A percentile compares a stretch with the other conserved stretches of the same genome.
Evolutionary conservation across 768 basidiomycete genomes (phyloP).

Genomic region (Lentinus tigrinus): DNA sequence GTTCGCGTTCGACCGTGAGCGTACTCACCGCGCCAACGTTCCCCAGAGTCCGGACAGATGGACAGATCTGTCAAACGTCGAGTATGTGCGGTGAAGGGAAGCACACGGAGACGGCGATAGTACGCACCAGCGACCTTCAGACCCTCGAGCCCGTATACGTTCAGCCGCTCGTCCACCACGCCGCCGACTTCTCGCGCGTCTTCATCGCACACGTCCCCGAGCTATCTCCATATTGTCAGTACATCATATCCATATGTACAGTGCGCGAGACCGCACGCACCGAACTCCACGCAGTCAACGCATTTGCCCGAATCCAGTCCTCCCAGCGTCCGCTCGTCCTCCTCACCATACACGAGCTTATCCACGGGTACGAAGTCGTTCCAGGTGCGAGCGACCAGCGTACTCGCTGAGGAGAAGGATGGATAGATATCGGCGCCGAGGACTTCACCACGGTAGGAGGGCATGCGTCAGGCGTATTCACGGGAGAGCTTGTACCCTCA

Average conservation of each 20-base stretch:
- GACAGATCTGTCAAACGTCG: constrained; percentile 35
- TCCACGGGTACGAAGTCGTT: constrained; percentile 25
- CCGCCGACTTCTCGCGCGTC: constrained; percentile 53
- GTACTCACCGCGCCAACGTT: constrained; percentile 35
- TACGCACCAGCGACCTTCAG: constrained; percentile 39
- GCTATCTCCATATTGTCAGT: constrained; percentile 30
- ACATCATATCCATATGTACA: too few relatives aligned
- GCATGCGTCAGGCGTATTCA: constrained; percentile 56
- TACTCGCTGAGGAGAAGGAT: constrained; percentile 27
- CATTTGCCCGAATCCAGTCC: constrained; percentile 24
- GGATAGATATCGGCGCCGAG: constrained; percentile 24
- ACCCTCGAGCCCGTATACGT: constrained; percentile 58
- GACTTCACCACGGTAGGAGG: constrained; percentile 36
- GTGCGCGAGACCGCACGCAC: constrained; percentile 17
- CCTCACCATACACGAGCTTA: constrained; percentile 29
- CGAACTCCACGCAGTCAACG: constrained; percentile 33
- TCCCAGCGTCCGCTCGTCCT: constrained; percentile 36
- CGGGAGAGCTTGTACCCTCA: constrained; percentile 57
- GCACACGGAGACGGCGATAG: neutral
- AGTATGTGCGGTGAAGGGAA: constrained; percentile 2
- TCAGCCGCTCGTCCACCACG: constrained; percentile 60
- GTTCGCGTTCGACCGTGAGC: neutral
- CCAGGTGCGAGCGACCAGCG: constrained; percentile 18
- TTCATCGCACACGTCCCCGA: constrained; percentile 71
- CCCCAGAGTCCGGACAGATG: constrained; percentile 35